Conservation (phyloP, 805 yeast genomes). For the Candida koratica region DNA sequence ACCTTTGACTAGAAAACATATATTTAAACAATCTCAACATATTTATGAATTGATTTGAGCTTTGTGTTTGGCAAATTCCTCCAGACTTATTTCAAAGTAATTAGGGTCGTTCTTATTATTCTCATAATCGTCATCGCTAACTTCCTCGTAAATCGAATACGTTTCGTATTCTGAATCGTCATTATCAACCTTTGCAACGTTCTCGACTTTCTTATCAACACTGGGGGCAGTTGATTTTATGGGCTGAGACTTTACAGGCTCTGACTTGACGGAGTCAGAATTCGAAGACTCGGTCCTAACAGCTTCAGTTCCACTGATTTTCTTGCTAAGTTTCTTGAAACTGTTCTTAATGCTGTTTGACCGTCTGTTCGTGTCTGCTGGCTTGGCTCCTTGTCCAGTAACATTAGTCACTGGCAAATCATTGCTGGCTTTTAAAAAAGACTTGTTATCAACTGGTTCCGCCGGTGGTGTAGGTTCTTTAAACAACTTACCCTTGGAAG, state of each 20-base stretch:
- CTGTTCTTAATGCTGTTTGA: conserved; percentile 14
- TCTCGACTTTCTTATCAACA: background rate
- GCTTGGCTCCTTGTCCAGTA: conserved; percentile 20
- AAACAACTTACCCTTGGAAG: conserved; percentile 9
- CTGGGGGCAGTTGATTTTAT: background rate
- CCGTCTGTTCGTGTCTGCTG: conserved; percentile 5
- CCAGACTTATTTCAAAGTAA: conserved; percentile 38
- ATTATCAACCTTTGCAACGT: conserved; percentile 4
- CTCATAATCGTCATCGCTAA: conserved; percentile 45
- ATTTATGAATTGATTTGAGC: conserved; percentile 8
- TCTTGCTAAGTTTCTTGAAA: conserved; percentile 11
- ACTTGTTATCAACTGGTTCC: conserved; percentile 14
- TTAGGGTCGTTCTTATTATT: conserved; percentile 45
- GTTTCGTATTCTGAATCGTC: conserved; percentile 20
- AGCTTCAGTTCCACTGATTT: conserved; percentile 3
- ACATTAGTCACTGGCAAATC: conserved; percentile 25
- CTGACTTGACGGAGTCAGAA: background rate
- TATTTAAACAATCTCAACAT: conserved; percentile 4
- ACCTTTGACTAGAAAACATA: conserved; percentile 50
- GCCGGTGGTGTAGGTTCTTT: conserved; percentile 11
- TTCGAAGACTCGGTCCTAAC: no score
- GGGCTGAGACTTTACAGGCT: background rate
- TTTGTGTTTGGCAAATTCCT: conserved; percentile 23
- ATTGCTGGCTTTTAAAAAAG: conserved; percentile 30
- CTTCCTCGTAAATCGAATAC: conserved; percentile 42